These are phyloP conservation scores for Neurospora intermedia DNA, from an alignment of 495 filamentous ascomycete species.

Conservation along the genomic window DNA sequence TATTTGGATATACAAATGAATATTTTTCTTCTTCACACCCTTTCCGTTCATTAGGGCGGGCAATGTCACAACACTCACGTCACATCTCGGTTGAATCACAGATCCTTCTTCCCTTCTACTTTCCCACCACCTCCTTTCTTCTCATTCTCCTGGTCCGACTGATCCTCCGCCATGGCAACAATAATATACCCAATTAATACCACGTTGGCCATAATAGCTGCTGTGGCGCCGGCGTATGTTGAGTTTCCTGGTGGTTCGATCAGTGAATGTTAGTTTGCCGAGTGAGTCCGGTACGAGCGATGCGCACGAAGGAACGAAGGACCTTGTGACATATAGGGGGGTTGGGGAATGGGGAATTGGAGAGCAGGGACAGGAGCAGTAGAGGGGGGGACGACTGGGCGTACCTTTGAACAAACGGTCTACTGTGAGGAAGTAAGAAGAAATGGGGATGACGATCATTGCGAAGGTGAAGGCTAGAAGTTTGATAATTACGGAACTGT, in stretches of 20 bases:
- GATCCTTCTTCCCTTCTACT: constrained; percentile 48
- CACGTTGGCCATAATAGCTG: constrained; percentile 82
- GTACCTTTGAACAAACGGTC: constrained; percentile 68
- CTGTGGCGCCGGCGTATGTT: constrained; percentile 72
- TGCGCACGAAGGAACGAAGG: background rate
- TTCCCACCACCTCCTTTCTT: constrained; percentile 24
- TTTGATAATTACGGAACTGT: constrained; percentile 78
- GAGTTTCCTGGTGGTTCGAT: constrained; percentile 53
- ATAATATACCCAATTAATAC: constrained; percentile 85
- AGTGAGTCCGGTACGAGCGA: background rate
- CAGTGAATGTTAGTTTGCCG: background rate
- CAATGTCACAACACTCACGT: background rate
- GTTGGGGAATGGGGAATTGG: background rate
- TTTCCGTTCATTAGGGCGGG: background rate
- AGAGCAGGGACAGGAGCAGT: background rate
- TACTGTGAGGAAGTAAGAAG: constrained; percentile 74
- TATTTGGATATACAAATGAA: background rate
- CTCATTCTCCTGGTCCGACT: constrained; percentile 47
- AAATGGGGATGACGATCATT: constrained; percentile 79
- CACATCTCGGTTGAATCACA: constrained; percentile 20
- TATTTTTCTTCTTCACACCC: background rate
- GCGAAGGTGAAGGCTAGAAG: constrained; percentile 80
- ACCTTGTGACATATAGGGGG: background rate
- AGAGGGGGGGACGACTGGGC: background rate
- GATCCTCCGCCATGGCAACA: constrained; percentile 87